Evolutionary conservation across 768 basidiomycete genomes (phyloP).

Genomic region (Tephrocybe sp.): DNA sequence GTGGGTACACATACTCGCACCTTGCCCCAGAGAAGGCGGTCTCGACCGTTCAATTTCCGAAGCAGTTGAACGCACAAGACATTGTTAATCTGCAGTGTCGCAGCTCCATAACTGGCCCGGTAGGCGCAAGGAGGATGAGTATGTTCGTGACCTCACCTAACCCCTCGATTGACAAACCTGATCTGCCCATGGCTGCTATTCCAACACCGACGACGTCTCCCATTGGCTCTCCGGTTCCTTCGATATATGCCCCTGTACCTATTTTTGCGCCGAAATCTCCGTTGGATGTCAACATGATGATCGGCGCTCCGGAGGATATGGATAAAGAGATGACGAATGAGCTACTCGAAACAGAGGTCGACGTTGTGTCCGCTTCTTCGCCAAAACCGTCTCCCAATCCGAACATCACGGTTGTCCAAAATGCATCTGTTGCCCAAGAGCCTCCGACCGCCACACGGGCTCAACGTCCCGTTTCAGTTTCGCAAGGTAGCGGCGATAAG

Average conservation of each 20-base stretch:
- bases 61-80: slow-evolving; percentile 13
- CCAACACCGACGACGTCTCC: slow-evolving; percentile 5
- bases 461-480: slow-evolving; percentile 15
- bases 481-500: slow-evolving; percentile 33
- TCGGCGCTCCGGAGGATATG: background rate
- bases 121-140: slow-evolving; percentile 21
- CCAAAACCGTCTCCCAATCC: background rate
- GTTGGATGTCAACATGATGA: slow-evolving; percentile 8
- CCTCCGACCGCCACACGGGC: background rate
- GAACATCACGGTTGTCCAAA: slow-evolving; percentile 1
- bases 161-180: slow-evolving; percentile 7
- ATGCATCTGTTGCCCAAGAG: background rate
- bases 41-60: slow-evolving; percentile 20
- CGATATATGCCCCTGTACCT: slow-evolving; percentile 12
- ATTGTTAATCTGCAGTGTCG: slow-evolving; percentile 15
- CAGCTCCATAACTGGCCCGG: slow-evolving; percentile 3
- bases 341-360: background rate
- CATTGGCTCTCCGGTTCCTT: slow-evolving; percentile 8
- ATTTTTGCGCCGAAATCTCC: slow-evolving; percentile 4
- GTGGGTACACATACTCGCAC: slow-evolving; percentile 37
- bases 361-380: background rate
- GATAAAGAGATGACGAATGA: background rate
- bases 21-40: slow-evolving; percentile 8
- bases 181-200: slow-evolving; percentile 13
- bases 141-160: slow-evolving; percentile 15